These are phyloP conservation scores for Zygosaccharomyces pseudobailii DNA, from an alignment of 1,139 yeast genomes.

Conservation along the genomic window DNA sequence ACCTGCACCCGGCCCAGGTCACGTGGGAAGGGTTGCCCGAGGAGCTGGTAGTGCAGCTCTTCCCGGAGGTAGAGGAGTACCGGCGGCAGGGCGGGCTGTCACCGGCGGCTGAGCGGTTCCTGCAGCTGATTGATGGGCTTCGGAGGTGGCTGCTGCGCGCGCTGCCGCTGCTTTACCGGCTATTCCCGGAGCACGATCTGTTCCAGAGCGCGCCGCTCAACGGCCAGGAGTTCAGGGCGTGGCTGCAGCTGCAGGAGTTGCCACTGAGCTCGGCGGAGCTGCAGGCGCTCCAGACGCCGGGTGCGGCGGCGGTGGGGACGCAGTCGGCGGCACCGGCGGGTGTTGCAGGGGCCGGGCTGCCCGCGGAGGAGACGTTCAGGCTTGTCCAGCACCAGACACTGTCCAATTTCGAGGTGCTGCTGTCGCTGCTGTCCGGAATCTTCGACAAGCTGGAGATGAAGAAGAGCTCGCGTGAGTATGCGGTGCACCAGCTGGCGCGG, in stretches of 20 bases:
- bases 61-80: constrained; percentile 30
- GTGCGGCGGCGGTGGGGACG: not conserved
- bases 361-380: constrained; percentile 19
- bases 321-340: not conserved
- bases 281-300: not conserved
- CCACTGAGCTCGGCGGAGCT: not conserved
- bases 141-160: constrained; percentile 23
- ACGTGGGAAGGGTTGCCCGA: constrained; percentile 12
- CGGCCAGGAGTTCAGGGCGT: constrained; percentile 23
- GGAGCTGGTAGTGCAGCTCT: constrained; percentile 20
- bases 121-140: constrained; percentile 22
- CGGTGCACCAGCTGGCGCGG: constrained; percentile 20
- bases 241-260: constrained; percentile 6
- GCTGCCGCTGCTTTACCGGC: constrained; percentile 26
- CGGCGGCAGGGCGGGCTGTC: constrained; percentile 14
- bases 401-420: constrained; percentile 24
- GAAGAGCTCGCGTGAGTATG: constrained; percentile 23
- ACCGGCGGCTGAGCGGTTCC: constrained; percentile 16
- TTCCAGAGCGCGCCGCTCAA: constrained; percentile 25
- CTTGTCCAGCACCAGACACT: constrained; percentile 29
- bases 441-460: constrained; percentile 28
- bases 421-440: constrained; percentile 20
- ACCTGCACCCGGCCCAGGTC: constrained; percentile 6
- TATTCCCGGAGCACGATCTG: constrained; percentile 31
- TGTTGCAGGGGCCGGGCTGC: constrained; percentile 4